Evolutionary conservation across 2,329 filamentous ascomycete species (phyloP).

Genomic region (Pestalotiopsis sp.): DNA sequence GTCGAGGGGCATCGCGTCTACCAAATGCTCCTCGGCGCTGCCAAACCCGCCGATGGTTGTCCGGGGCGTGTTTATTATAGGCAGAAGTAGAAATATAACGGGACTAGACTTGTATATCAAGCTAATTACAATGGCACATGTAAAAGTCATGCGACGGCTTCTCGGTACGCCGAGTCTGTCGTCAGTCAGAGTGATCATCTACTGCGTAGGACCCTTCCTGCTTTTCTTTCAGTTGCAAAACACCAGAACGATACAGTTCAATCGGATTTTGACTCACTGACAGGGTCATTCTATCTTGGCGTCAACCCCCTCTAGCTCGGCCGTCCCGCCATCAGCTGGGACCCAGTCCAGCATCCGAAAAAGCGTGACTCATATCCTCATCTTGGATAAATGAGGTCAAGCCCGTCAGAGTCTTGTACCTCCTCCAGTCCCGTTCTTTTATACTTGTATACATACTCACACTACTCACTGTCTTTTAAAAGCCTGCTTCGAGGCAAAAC

Average conservation of each 20-base stretch:
- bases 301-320: neutral
- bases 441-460: too few species aligned
- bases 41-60: constrained; percentile 4
- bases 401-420: too few species aligned
- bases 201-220: too few species aligned
- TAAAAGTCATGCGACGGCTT: too few species aligned
- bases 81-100: neutral
- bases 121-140: too few species aligned
- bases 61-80: constrained; percentile 4
- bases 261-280: neutral
- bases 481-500: neutral
- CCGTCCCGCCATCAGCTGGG: neutral
- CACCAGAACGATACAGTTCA: neutral
- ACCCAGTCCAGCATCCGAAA: neutral
- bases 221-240: too few species aligned
- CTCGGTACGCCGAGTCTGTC: too few species aligned
- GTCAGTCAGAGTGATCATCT: too few species aligned
- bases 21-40: neutral
- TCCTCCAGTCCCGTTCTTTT: too few species aligned
- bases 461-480: too few species aligned
- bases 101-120: too few species aligned
- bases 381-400: too few species aligned
- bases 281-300: neutral
- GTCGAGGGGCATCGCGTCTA: constrained; percentile 4
- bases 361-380: neutral